These are phyloP conservation scores for Cyclostephanos invisitatus DNA, from an alignment of 108 stramenopile species.

Conservation along the genomic window DNA sequence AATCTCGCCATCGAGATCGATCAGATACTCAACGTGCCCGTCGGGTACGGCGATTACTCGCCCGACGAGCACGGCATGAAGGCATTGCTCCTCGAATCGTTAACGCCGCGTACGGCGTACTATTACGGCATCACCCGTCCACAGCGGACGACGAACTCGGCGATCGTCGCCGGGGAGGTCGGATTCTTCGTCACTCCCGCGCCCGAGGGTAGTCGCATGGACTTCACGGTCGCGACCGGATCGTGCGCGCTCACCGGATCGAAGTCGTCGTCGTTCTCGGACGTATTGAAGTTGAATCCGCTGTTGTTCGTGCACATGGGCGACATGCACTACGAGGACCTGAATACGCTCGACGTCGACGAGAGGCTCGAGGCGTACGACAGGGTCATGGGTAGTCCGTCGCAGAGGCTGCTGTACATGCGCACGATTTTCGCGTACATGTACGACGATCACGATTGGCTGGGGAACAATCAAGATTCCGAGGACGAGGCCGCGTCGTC, in stretches of 20 bases:
- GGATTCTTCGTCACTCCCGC: conserved; percentile 50
- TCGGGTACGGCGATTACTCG: conserved; percentile 31
- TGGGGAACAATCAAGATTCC: conserved; percentile 52
- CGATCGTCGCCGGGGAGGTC: conserved; percentile 28
- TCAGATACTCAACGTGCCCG: conserved; percentile 35
- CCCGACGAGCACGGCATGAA: conserved; percentile 29
- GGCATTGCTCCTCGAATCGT: conserved; percentile 7
- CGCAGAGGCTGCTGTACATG: conserved; percentile 48
- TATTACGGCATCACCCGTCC: conserved; percentile 46
- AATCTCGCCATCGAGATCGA: conserved; percentile 32
- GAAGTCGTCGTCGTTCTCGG: conserved; percentile 27
- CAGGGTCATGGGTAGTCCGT: conserved; percentile 51
- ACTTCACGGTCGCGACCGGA: conserved; percentile 56
- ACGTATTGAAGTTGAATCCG: conserved; percentile 46
- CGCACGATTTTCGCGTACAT: conserved; percentile 52
- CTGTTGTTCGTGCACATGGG: conserved; percentile 56
- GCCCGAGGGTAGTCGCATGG: conserved; percentile 39
- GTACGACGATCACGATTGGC: conserved; percentile 70
- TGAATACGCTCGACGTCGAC: conserved; percentile 41
- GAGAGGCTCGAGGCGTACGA: conserved; percentile 49
- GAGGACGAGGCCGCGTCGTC: conserved; percentile 21
- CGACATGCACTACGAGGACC: conserved; percentile 63
- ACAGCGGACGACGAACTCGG: conserved; percentile 36
- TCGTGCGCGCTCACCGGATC: conserved; percentile 56
- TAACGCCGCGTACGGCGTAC: conserved; percentile 29